Conservation (phyloP, 108 stramenopile genomes). For the Skeletonema marinoi region DNA sequence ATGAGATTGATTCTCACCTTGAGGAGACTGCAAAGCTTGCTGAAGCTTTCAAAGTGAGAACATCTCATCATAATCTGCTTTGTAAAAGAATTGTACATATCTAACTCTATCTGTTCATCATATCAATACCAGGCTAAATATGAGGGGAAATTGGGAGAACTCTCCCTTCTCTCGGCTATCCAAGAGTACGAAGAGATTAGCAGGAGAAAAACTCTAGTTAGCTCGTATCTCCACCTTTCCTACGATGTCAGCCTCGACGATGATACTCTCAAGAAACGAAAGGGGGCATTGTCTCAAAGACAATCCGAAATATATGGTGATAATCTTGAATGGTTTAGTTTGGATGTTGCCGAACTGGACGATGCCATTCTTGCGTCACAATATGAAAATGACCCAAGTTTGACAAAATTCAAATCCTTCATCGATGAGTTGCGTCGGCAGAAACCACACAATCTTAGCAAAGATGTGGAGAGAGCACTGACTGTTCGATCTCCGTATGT, state of each 20-base stretch:
- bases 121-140: conserved; percentile 22
- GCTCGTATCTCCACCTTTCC: conserved; percentile 31
- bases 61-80: no score
- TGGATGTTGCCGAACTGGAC: conserved; percentile 41
- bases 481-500: conserved; percentile 46
- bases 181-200: conserved; percentile 43
- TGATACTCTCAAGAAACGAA: conserved; percentile 46
- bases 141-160: conserved; percentile 22
- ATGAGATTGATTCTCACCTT: conserved; percentile 29
- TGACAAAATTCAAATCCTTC: conserved; percentile 34
- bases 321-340: conserved; percentile 46
- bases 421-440: conserved; percentile 40
- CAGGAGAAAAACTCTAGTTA: conserved; percentile 19
- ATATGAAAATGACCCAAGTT: conserved; percentile 13
- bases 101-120: not conserved
- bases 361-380: conserved; percentile 13
- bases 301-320: conserved; percentile 43
- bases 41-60: conserved; percentile 22
- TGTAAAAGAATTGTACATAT: not conserved
- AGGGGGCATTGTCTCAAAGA: conserved; percentile 32
- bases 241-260: conserved; percentile 41
- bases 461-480: conserved; percentile 51
- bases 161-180: conserved; percentile 26
- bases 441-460: conserved; percentile 47
- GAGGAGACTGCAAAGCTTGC: conserved; percentile 25